These are phyloP conservation scores for Cordyceps pruinosa DNA, from an alignment of 2,329 filamentous ascomycete species.

Conservation along the genomic window DNA sequence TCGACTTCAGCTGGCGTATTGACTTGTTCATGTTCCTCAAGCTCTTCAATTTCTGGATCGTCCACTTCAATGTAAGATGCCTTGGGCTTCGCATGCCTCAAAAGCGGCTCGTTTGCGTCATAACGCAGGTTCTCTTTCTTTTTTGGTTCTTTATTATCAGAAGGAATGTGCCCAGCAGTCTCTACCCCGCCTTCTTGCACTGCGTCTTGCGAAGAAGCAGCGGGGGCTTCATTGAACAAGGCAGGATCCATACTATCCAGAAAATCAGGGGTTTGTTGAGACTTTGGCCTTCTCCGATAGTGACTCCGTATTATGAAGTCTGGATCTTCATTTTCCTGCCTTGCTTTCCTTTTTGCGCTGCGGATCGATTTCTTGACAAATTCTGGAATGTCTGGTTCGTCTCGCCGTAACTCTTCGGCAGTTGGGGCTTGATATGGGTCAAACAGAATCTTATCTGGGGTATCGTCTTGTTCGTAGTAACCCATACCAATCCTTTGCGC, in stretches of 20 bases:
- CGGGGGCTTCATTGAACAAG: constrained; percentile 31
- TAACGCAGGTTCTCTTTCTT: constrained; percentile 20
- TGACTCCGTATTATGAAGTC: constrained; percentile 43
- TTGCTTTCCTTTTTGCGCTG: constrained; percentile 45
- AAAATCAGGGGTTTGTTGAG: constrained; percentile 22
- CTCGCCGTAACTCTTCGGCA: constrained; percentile 34
- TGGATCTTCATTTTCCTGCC: constrained; percentile 46
- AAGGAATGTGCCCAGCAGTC: constrained; percentile 13
- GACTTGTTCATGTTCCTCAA: not conserved
- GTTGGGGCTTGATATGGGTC: constrained; percentile 50
- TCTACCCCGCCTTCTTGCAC: constrained; percentile 11
- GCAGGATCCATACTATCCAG: constrained; percentile 46
- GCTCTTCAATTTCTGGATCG: constrained; percentile 30
- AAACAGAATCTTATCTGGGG: constrained; percentile 51
- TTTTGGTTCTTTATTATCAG: constrained; percentile 17
- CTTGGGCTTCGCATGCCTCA: constrained; percentile 47
- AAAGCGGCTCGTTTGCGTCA: constrained; percentile 40
- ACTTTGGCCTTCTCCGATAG: constrained; percentile 32
- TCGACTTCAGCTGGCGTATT: not conserved
- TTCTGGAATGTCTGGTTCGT: constrained; percentile 45
- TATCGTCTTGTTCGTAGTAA: constrained; percentile 54
- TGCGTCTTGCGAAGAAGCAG: constrained; percentile 14
- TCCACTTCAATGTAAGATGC: constrained; percentile 45
- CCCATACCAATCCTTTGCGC: constrained; percentile 51
- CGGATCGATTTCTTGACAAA: constrained; percentile 49